phyloP scores from a whole-genome alignment of 768 basidiomycete genomes.

The Amanita thiersii region DNA sequence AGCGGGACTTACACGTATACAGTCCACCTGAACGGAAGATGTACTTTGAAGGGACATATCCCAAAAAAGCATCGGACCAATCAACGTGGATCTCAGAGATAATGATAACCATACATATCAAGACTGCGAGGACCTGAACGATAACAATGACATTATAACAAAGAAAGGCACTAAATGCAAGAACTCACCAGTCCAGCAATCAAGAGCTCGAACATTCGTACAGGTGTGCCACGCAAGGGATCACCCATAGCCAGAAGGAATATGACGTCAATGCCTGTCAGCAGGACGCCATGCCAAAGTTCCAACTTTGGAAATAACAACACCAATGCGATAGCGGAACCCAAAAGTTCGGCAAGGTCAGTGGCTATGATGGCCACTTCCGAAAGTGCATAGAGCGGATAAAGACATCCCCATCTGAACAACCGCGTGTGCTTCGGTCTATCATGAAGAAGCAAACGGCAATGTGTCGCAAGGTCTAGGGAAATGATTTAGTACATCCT shows the following conservation, averaged over 20 bases:
- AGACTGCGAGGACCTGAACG: conserved; percentile 54
- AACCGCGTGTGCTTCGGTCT: conserved; percentile 49
- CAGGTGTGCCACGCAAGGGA: conserved; percentile 58
- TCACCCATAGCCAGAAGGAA: conserved; percentile 66
- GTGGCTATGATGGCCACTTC: conserved; percentile 73
- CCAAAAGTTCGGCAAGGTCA: conserved; percentile 75
- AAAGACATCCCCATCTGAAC: conserved; percentile 52
- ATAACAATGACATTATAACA: conserved; percentile 1
- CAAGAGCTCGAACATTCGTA: conserved; percentile 57
- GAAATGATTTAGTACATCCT: conserved; percentile 2
- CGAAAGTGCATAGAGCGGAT: conserved; percentile 55
- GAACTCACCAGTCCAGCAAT: conserved; percentile 52
- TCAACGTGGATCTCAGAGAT: conserved; percentile 61
- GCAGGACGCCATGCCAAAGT: conserved; percentile 62
- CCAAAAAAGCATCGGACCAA: conserved; percentile 69
- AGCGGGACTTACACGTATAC: conserved; percentile 48
- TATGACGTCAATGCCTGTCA: conserved; percentile 64
- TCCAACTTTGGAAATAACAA: conserved; percentile 64
- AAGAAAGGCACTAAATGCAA: background rate
- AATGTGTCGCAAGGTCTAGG: conserved; percentile 46
- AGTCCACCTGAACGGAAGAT: conserved; percentile 48
- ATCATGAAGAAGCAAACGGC: conserved; percentile 56
- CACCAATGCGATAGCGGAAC: conserved; percentile 74
- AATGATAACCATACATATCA: conserved; percentile 73
- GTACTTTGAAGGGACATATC: conserved; percentile 66